phyloP scores from a whole-genome alignment of 441 rosid genomes.

The Pelargonium cotyledonis region DNA sequence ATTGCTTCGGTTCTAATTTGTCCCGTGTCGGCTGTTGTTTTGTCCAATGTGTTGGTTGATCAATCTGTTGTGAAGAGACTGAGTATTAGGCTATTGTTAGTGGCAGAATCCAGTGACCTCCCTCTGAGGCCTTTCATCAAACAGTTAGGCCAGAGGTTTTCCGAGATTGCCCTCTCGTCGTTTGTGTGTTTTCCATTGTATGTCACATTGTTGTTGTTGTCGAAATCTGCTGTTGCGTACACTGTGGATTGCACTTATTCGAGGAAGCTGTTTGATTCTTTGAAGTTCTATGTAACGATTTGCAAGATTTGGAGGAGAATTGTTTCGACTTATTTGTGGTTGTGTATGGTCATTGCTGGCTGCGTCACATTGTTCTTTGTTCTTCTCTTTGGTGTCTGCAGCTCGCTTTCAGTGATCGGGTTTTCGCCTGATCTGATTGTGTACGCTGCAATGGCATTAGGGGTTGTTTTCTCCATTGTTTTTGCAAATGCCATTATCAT shows the following conservation, averaged over 20 bases:
- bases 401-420: conserved; percentile 45
- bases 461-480: conserved; percentile 64
- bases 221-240: conserved; percentile 67
- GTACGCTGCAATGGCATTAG: conserved; percentile 48
- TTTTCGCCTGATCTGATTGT: conserved; percentile 48
- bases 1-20: conserved; percentile 56
- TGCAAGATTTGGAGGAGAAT: conserved; percentile 64
- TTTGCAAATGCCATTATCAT: conserved; percentile 69
- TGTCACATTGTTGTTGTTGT: conserved; percentile 47
- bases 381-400: conserved; percentile 49
- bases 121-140: conserved; percentile 54
- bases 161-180: conserved; percentile 63
- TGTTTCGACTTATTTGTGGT: conserved; percentile 59
- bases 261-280: conserved; percentile 38
- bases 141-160: conserved; percentile 57
- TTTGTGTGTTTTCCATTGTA: conserved; percentile 71
- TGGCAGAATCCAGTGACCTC: conserved; percentile 68
- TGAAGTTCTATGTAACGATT: conserved; percentile 43
- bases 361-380: conserved; percentile 60
- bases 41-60: conserved; percentile 67
- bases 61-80: conserved; percentile 55
- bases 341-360: conserved; percentile 47
- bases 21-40: conserved; percentile 63
- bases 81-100: conserved; percentile 48
- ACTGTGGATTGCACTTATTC: conserved; percentile 75